phyloP scores from a whole-genome alignment of 805 yeast genomes.

The Metschnikowia proteae region DNA sequence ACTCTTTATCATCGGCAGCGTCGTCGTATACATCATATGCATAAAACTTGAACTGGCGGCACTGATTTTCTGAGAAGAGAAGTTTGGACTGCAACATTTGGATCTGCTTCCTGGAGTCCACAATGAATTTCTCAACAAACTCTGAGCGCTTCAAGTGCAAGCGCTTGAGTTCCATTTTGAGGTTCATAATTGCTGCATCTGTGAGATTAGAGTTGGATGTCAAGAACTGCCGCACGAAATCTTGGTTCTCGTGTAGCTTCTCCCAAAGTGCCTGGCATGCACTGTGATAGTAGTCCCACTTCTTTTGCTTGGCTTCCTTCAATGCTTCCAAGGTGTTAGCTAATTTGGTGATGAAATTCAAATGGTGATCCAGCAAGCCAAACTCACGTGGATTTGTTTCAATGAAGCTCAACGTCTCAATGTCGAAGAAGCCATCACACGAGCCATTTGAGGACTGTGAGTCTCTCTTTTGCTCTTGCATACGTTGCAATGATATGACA shows the following conservation, averaged over 20 bases:
- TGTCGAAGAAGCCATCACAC: conserved; percentile 34
- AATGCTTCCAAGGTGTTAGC: conserved; percentile 29
- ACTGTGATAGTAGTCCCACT: conserved; percentile 29
- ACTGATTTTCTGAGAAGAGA: conserved; percentile 53
- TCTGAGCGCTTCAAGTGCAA: conserved; percentile 58
- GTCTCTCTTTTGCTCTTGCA: conserved; percentile 15
- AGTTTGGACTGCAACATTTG: conserved; percentile 59
- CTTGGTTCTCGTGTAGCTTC: conserved; percentile 48
- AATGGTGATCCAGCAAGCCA: conserved; percentile 35
- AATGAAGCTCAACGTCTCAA: conserved; percentile 36
- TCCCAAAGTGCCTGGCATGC: conserved; percentile 54
- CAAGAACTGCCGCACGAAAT: conserved; percentile 42
- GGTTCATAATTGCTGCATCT: conserved; percentile 43
- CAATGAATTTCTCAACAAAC: conserved; percentile 64
- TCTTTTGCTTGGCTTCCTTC: conserved; percentile 34
- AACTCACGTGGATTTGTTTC: conserved; percentile 35
- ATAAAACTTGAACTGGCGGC: conserved; percentile 43
- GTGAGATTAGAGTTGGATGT: conserved; percentile 46
- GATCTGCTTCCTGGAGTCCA: conserved; percentile 57
- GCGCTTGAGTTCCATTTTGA: conserved; percentile 53
- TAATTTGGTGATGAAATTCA: conserved; percentile 30
- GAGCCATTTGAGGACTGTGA: conserved; percentile 9
- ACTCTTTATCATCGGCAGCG: conserved; percentile 50
- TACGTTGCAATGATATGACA: conserved; percentile 30
- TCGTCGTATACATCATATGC: conserved; percentile 29